phyloP scores from a whole-genome alignment of 768 basidiomycete species.

The Neoboletus brunneissimus region DNA sequence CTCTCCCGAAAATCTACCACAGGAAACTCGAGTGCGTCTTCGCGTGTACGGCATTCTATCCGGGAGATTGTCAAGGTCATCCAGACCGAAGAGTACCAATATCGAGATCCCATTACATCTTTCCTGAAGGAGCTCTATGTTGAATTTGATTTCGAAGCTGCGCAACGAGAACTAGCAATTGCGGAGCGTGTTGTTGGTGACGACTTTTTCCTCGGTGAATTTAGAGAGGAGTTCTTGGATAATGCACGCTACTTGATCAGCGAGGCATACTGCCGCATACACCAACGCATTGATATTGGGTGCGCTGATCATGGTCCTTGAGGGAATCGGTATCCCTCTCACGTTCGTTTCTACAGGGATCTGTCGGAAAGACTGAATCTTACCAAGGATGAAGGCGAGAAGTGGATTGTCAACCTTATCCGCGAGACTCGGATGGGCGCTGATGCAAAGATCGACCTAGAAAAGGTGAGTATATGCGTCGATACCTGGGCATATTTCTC shows the following conservation, averaged over 20 bases:
- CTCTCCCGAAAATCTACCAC: constrained; percentile 78
- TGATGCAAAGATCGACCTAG: constrained; percentile 96
- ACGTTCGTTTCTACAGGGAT: constrained; percentile 50
- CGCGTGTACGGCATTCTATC: constrained; percentile 84
- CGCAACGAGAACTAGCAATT: constrained; percentile 74
- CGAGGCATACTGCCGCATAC: constrained; percentile 97
- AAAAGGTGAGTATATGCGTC: constrained; percentile 56
- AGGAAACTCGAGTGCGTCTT: constrained; percentile 46
- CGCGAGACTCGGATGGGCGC: constrained; percentile 95
- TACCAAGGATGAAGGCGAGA: constrained; percentile 93
- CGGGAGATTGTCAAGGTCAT: constrained; percentile 91
- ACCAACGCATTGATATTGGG: constrained; percentile 89
- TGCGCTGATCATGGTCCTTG: constrained; percentile 32
- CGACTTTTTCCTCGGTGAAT: constrained; percentile 93
- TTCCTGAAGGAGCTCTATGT: constrained; percentile 94
- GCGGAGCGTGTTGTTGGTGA: constrained; percentile 83
- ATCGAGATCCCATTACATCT: constrained; percentile 86
- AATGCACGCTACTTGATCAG: constrained; percentile 95
- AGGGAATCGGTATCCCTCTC: not conserved
- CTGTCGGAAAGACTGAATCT: constrained; percentile 92
- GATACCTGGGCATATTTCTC: not conserved
- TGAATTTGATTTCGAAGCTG: constrained; percentile 95
- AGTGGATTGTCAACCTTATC: constrained; percentile 99
- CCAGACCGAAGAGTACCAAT: constrained; percentile 95
- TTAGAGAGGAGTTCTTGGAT: constrained; percentile 92